A percentile compares a stretch with the other conserved stretches of the same genome.
Evolutionary conservation across 176 grass and related monocot species (phyloP).

Genomic region (Miscanthus lutarioriparius): DNA sequence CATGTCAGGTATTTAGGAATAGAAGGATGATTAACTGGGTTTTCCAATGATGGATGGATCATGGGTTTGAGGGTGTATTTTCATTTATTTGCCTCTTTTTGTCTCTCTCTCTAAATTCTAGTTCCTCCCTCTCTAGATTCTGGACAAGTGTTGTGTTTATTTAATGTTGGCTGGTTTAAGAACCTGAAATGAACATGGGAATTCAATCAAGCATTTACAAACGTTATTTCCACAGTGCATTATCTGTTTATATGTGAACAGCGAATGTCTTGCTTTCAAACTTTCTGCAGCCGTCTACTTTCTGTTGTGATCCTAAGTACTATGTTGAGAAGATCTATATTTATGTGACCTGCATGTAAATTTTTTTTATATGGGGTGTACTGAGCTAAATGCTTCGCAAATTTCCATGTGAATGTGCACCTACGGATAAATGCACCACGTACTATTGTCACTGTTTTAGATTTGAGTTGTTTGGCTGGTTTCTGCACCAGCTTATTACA

Average conservation of each 20-base stretch:
- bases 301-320: neutral
- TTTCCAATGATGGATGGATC: conserved; percentile 47
- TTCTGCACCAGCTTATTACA: neutral
- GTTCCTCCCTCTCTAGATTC: neutral
- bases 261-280: neutral
- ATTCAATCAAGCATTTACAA: conserved; percentile 10
- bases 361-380: neutral
- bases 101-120: neutral
- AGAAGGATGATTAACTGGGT: conserved; percentile 28
- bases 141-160: conserved; percentile 15
- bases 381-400: neutral
- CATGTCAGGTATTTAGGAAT: conserved; percentile 25
- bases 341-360: neutral
- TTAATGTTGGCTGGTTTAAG: conserved; percentile 23
- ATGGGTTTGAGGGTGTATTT: conserved; percentile 26
- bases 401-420: neutral
- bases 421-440: neutral
- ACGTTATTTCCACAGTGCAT: neutral
- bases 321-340: neutral
- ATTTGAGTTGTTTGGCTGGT: neutral
- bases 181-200: conserved; percentile 32
- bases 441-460: neutral
- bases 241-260: neutral
- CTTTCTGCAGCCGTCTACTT: neutral
- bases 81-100: conserved; percentile 14